phyloP scores from a whole-genome alignment of 768 basidiomycete species.

The Daedaleopsis sinensis region DNA sequence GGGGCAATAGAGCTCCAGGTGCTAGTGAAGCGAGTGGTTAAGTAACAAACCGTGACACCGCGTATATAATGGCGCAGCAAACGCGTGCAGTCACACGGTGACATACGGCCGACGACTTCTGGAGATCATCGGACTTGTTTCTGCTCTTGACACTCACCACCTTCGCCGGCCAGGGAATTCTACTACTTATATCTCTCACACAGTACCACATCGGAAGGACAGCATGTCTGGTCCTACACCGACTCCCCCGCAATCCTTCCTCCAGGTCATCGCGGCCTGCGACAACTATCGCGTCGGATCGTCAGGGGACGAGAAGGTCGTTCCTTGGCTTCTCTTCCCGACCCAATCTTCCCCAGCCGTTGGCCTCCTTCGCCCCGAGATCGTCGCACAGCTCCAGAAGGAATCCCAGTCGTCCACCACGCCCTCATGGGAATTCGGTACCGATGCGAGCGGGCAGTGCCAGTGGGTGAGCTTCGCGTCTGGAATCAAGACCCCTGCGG shows the following conservation, averaged over 20 bases:
- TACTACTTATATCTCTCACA: neutral
- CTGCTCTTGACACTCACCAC: neutral
- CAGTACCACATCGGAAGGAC: neutral
- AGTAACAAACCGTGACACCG: no score
- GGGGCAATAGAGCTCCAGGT: no score
- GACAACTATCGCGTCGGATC: slow-evolving; percentile 62
- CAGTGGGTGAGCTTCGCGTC: slow-evolving; percentile 49
- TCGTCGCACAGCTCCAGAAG: slow-evolving; percentile 53
- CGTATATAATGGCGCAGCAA: no score
- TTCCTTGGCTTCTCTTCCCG: slow-evolving; percentile 58
- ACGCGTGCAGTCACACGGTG: no score
- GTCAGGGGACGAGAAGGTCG: slow-evolving; percentile 43
- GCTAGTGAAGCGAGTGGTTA: no score
- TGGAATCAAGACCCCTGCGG: slow-evolving; percentile 55
- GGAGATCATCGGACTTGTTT: no score
- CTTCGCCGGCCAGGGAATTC: neutral
- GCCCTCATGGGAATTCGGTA: slow-evolving; percentile 42
- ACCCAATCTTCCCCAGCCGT: slow-evolving; percentile 56
- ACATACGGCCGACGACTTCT: no score
- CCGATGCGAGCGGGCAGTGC: slow-evolving; percentile 11
- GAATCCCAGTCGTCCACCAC: slow-evolving; percentile 47
- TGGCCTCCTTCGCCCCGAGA: slow-evolving; percentile 59
- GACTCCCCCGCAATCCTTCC: slow-evolving; percentile 38
- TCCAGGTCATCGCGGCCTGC: slow-evolving; percentile 68
- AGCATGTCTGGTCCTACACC: slow-evolving; percentile 15